phyloP scores from a whole-genome alignment of 192 early-diverging fungal species.

The Rhizoclosmatium globosum region DNA sequence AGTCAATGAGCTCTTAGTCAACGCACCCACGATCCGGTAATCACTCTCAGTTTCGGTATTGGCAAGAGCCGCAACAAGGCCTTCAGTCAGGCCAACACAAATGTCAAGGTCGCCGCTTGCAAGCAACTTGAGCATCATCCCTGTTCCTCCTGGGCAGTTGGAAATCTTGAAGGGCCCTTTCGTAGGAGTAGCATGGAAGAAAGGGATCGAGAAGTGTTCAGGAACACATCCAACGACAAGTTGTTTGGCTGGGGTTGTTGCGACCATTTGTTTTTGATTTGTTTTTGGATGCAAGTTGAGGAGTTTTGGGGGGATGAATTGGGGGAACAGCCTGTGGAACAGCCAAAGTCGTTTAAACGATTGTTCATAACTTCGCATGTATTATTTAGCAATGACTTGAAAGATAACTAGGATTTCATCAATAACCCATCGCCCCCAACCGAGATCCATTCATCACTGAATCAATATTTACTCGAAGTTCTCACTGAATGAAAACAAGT shows the following conservation, averaged over 20 bases:
- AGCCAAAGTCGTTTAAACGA: no score
- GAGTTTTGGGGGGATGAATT: background rate
- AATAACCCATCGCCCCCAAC: background rate
- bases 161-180: slow-evolving; percentile 42
- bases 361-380: no score
- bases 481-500: background rate
- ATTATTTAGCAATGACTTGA: no score
- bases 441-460: background rate
- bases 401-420: background rate
- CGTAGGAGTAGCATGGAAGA: slow-evolving; percentile 38
- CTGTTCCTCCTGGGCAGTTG: slow-evolving; percentile 54
- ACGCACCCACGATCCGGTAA: slow-evolving; percentile 82
- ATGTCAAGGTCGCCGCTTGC: slow-evolving; percentile 75
- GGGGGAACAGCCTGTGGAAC: background rate
- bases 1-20: slow-evolving; percentile 75
- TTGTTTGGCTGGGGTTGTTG: background rate
- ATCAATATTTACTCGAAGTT: slow-evolving; percentile 18
- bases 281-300: background rate
- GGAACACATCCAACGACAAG: slow-evolving; percentile 57
- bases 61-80: slow-evolving; percentile 63
- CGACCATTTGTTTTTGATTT: background rate
- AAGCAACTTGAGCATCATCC: slow-evolving; percentile 74
- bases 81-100: slow-evolving; percentile 90
- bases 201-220: slow-evolving; percentile 62
- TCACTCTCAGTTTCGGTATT: slow-evolving; percentile 58